Conservation (phyloP, 441 rosid genomes). For the Populus hybrid region DNA sequence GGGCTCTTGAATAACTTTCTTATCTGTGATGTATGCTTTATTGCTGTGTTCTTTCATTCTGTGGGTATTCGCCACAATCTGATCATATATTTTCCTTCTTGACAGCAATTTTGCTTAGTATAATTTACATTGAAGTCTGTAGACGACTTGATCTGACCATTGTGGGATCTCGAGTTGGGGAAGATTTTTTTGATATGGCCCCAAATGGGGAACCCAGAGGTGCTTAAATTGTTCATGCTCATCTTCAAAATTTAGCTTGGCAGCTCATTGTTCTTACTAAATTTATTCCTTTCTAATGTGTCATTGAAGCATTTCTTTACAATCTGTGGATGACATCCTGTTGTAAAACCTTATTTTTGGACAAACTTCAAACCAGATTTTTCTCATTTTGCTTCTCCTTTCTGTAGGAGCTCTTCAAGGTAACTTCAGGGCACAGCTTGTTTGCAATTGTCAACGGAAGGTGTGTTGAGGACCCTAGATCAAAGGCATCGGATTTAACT, state of each 20-base stretch:
- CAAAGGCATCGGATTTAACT: slow-evolving; percentile 91
- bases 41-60: slow-evolving; percentile 6
- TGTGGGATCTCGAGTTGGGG: slow-evolving; percentile 95
- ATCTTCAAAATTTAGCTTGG: slow-evolving; percentile 3
- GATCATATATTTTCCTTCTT: slow-evolving; percentile 19
- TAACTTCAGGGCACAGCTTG: slow-evolving; percentile 74
- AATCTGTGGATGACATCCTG: background rate
- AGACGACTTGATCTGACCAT: slow-evolving; percentile 64
- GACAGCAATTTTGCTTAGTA: slow-evolving; percentile 84
- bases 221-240: slow-evolving; percentile 30
- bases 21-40: background rate
- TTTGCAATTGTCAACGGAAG: slow-evolving; percentile 79
- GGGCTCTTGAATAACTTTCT: background rate
- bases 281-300: background rate
- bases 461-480: slow-evolving; percentile 83
- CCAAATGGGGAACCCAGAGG: slow-evolving; percentile 73
- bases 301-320: slow-evolving; percentile 4
- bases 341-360: slow-evolving; percentile 2
- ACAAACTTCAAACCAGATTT: slow-evolving; percentile 23
- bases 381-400: slow-evolving; percentile 4
- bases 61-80: slow-evolving; percentile 8
- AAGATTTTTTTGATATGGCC: slow-evolving; percentile 95
- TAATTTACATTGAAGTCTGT: slow-evolving; percentile 91
- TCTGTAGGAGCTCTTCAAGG: slow-evolving; percentile 74
- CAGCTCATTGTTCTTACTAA: background rate